Percentiles rank a stretch among this genome's conserved stretches.
Conservation (phyloP, 164 flowering plant species). For the Cinnamomum chago region DNA sequence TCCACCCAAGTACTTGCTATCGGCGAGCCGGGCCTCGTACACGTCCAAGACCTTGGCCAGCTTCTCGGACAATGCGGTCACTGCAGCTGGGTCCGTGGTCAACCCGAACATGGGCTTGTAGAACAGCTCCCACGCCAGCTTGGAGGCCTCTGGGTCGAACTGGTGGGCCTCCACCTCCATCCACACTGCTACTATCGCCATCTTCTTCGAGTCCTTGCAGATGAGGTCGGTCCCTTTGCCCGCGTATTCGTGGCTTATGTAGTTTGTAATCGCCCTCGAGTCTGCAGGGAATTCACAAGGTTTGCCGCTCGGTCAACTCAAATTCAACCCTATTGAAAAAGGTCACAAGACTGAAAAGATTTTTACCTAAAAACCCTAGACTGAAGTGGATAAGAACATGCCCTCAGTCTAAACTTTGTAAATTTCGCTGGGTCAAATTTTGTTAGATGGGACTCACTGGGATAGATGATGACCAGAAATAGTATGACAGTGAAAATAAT, state of each 20-base stretch:
- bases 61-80: conserved; percentile 34
- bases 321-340: too few relatives aligned
- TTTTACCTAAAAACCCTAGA: too few relatives aligned
- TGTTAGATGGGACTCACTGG: too few relatives aligned
- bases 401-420: too few relatives aligned
- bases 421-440: too few relatives aligned
- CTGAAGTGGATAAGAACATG: too few relatives aligned
- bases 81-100: conserved; percentile 28
- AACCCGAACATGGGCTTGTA: conserved; percentile 35
- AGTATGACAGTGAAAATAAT: too few relatives aligned
- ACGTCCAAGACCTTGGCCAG: conserved; percentile 56
- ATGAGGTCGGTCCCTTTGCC: conserved; percentile 16
- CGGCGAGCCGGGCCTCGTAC: conserved; percentile 42
- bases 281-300: conserved; percentile 7
- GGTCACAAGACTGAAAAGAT: too few relatives aligned
- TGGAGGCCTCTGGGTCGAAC: conserved; percentile 35
- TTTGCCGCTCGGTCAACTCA: neutral
- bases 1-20: conserved; percentile 55
- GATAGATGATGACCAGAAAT: too few relatives aligned
- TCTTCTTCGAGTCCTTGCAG: conserved; percentile 9
- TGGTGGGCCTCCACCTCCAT: conserved; percentile 59
- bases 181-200: conserved; percentile 35
- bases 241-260: conserved; percentile 10
- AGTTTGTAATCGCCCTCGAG: conserved; percentile 19
- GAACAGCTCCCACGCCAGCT: conserved; percentile 35